These are phyloP conservation scores for Rhodamnia argentea DNA, from an alignment of 345 rosid genomes.

Conservation along the genomic window DNA sequence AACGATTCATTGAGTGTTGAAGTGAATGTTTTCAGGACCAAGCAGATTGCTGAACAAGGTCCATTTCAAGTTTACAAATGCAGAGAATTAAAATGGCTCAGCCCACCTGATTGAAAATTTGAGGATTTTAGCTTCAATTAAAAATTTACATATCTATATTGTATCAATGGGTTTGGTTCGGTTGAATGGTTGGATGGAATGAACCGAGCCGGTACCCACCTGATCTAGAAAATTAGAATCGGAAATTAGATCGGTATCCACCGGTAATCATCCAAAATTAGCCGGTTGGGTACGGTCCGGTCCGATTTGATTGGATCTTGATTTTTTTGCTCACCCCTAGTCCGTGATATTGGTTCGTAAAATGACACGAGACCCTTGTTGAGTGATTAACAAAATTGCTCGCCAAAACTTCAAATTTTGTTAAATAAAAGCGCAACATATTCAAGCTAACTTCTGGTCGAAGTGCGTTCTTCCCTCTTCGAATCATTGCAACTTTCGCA, in stretches of 20 bases:
- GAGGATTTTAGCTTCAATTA: no score
- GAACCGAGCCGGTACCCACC: no score
- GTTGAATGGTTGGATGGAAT: no score
- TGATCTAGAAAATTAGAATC: no score
- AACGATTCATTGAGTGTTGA: neutral
- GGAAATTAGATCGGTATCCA: fast-evolving
- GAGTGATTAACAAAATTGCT: neutral
- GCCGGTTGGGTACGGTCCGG: no score
- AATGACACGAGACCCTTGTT: neutral
- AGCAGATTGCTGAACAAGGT: neutral
- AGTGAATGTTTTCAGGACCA: neutral
- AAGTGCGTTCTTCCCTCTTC: neutral
- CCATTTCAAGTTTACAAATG: neutral
- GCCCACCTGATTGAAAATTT: no score
- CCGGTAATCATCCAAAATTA: no score
- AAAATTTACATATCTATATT: no score
- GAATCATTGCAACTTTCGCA: neutral
- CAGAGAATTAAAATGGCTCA: neutral
- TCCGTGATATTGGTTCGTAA: neutral
- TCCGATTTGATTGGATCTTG: no score
- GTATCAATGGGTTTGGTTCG: no score
- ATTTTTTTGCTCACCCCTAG: no score
- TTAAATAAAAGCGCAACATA: neutral
- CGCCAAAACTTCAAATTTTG: neutral
- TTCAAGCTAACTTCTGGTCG: neutral